These are phyloP conservation scores for Fraxinus baroniana DNA, from an alignment of 305 asterid species.

Conservation along the genomic window DNA sequence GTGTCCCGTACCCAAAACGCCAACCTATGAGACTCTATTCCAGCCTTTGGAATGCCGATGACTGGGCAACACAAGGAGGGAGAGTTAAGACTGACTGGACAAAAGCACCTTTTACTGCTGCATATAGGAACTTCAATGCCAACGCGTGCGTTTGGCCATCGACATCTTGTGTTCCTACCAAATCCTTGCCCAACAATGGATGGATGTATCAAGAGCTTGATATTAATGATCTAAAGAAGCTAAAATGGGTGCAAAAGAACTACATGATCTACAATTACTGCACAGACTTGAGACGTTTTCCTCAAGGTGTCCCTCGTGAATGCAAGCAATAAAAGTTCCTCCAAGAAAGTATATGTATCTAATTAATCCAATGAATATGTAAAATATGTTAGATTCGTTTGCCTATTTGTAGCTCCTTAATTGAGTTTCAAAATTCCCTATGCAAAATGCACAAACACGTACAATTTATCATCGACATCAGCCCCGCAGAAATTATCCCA, in stretches of 20 bases:
- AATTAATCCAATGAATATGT: not conserved
- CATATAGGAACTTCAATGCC: constrained; percentile 28
- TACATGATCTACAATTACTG: constrained; percentile 41
- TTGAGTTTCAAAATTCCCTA: not conserved
- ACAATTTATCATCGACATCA: not conserved
- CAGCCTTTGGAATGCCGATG: constrained; percentile 47
- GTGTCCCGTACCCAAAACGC: constrained; percentile 35
- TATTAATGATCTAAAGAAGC: constrained; percentile 35
- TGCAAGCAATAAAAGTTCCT: constrained; percentile 11
- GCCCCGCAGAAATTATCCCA: not conserved
- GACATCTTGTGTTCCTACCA: not conserved
- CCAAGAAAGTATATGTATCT: not conserved
- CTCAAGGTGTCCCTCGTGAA: constrained; percentile 18
- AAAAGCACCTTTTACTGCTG: constrained; percentile 30
- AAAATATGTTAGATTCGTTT: too few relatives aligned
- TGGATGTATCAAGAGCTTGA: constrained; percentile 30
- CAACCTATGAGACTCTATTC: constrained; percentile 39
- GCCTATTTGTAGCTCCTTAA: not conserved
- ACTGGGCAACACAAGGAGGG: constrained; percentile 46
- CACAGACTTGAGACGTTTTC: constrained; percentile 12
- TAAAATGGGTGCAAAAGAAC: constrained; percentile 50
- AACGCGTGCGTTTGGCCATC: constrained; percentile 2
- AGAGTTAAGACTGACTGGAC: constrained; percentile 43
- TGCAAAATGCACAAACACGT: not conserved
- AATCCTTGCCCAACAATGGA: not conserved